Conservation (phyloP, 371 early-diverging fungal genomes). For the Globomyces sp. region DNA sequence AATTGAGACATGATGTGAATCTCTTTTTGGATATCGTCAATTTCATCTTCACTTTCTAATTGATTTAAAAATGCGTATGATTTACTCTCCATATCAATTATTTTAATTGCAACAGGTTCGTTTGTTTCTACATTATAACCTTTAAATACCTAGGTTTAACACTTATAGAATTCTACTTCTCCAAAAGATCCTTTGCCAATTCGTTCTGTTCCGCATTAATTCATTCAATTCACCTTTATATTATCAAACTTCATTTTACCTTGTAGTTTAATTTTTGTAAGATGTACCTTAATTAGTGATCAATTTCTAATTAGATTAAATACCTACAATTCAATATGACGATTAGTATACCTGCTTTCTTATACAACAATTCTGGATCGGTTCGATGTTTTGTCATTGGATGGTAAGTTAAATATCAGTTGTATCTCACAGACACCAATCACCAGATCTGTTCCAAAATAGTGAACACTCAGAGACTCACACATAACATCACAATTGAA, state of each 20-base stretch:
- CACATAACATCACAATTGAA: no score
- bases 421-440: no score
- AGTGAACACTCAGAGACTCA: no score
- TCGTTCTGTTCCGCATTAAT: conserved; percentile 11
- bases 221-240: background rate
- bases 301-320: no score
- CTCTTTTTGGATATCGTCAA: conserved; percentile 97
- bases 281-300: no score
- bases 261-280: no score
- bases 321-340: background rate
- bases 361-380: conserved; percentile 7
- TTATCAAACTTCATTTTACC: no score
- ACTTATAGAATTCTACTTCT: conserved; percentile 20
- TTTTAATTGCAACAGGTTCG: conserved; percentile 50
- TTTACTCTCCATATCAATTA: conserved; percentile 45
- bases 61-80: no score
- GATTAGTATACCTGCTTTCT: background rate
- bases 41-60: conserved; percentile 88
- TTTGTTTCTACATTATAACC: conserved; percentile 34
- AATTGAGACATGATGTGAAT: conserved; percentile 94
- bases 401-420: no score
- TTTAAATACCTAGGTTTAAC: conserved; percentile 37
- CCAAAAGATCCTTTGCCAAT: conserved; percentile 45
- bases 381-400: no score
- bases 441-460: no score